Evolutionary conservation across 371 early-diverging fungal genomes (phyloP).

Genomic region (Syncephalastrum monosporum): DNA sequence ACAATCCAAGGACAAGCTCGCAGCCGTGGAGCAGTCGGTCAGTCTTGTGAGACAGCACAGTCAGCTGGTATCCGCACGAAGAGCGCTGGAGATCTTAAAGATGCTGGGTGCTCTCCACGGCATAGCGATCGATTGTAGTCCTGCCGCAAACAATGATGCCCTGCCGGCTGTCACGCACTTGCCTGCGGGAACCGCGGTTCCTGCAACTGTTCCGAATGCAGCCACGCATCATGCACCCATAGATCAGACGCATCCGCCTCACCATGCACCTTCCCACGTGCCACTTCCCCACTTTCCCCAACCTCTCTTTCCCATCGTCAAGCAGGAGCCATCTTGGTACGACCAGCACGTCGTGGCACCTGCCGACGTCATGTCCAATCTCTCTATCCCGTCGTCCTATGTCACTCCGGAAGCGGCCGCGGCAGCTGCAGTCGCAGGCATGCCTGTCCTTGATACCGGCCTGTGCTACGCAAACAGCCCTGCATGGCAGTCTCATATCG

Average conservation of each 20-base stretch:
- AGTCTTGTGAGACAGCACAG: slow-evolving; percentile 8
- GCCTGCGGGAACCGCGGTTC: slow-evolving; percentile 4
- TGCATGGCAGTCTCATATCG: neutral
- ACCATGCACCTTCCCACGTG: slow-evolving; percentile 3
- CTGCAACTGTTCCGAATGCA: slow-evolving; percentile 5
- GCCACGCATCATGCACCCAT: slow-evolving; percentile 1
- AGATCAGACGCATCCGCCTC: slow-evolving; percentile 4
- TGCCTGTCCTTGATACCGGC: too few species aligned
- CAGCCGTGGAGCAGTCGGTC: slow-evolving; percentile 10
- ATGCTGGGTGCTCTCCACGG: slow-evolving; percentile 5
- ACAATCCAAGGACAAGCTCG: slow-evolving; percentile 4
- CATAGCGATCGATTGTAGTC: neutral
- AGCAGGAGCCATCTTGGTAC: slow-evolving; percentile 1
- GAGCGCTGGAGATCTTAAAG: slow-evolving; percentile 9
- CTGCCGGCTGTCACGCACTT: neutral
- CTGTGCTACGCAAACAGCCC: too few species aligned
- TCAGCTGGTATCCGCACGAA: slow-evolving; percentile 9
- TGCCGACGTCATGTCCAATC: too few species aligned
- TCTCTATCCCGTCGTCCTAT: too few species aligned
- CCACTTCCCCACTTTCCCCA: slow-evolving; percentile 2
- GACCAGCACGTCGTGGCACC: too few species aligned
- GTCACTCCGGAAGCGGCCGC: neutral
- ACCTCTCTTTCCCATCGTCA: too few species aligned
- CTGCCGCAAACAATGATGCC: neutral
- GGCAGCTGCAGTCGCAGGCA: slow-evolving; percentile 2